phyloP scores from a whole-genome alignment of 2,329 filamentous ascomycete genomes.

The Tympanopsis confertula region DNA sequence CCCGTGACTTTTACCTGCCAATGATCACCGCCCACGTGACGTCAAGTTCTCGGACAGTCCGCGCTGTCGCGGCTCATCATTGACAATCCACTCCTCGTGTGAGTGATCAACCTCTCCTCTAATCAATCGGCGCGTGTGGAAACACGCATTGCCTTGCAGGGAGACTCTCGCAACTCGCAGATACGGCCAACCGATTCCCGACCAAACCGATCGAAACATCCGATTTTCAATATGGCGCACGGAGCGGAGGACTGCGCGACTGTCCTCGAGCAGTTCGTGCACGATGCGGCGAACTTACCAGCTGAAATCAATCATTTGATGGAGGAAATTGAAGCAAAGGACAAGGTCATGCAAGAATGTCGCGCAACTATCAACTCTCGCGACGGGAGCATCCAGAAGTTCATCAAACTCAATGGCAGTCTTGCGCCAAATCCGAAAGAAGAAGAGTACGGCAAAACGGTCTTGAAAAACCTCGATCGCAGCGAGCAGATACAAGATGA shows the following conservation, averaged over 20 bases:
- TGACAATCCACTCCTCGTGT: too few relatives aligned
- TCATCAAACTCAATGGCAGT: conserved; percentile 50
- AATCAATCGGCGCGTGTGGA: too few relatives aligned
- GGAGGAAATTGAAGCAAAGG: conserved; percentile 56
- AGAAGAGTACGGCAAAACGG: conserved; percentile 42
- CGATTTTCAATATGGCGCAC: conserved; percentile 32
- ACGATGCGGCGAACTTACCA: conserved; percentile 48
- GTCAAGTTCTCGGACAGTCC: too few relatives aligned
- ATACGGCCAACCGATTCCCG: too few relatives aligned
- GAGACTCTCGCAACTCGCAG: too few relatives aligned
- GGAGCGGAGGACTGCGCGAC: conserved; percentile 47
- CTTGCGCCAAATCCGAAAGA: conserved; percentile 52
- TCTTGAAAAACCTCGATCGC: conserved; percentile 44
- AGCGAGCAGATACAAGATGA: conserved; percentile 47
- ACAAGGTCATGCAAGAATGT: conserved; percentile 45
- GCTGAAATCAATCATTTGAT: conserved; percentile 54
- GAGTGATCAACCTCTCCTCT: too few relatives aligned
- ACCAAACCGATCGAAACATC: too few relatives aligned
- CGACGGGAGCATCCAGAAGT: conserved; percentile 52
- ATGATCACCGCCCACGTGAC: too few relatives aligned
- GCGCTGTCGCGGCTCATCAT: too few relatives aligned
- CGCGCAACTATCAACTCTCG: conserved; percentile 42
- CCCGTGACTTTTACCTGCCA: too few relatives aligned
- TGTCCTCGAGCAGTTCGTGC: conserved; percentile 53
- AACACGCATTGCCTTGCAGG: too few relatives aligned